phyloP scores from a whole-genome alignment of 2,329 filamentous ascomycete genomes.

The Drechslerella dactyloides region DNA sequence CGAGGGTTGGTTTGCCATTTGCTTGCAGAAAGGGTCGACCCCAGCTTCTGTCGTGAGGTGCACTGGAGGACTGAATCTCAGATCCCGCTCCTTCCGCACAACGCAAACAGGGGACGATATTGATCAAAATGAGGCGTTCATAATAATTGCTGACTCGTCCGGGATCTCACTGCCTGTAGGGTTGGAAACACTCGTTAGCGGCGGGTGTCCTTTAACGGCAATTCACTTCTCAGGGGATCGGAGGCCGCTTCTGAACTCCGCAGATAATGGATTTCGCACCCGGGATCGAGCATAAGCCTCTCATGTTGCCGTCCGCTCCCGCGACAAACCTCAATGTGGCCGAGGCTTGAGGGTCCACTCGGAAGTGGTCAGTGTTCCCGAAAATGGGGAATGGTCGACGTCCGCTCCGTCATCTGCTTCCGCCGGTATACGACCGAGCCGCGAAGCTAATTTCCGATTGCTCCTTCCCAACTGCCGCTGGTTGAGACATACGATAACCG shows the following conservation, averaged over 20 bases:
- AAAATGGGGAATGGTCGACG: too few species aligned
- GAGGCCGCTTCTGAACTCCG: neutral
- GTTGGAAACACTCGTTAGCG: conserved; percentile 23
- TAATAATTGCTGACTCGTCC: conserved; percentile 24
- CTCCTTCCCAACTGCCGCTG: neutral
- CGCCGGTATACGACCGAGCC: neutral
- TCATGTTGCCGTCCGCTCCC: neutral
- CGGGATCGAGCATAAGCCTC: neutral
- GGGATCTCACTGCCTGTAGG: conserved; percentile 23
- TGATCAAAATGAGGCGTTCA: conserved; percentile 21
- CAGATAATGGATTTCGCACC: too few species aligned
- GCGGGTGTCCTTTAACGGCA: conserved; percentile 8
- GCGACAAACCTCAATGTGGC: neutral
- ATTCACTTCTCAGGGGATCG: neutral
- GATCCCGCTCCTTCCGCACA: conserved; percentile 19
- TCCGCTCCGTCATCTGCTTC: neutral
- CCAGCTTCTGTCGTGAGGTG: too few species aligned
- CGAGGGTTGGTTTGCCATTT: too few species aligned
- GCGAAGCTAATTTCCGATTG: neutral
- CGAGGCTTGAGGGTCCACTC: neutral
- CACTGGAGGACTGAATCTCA: neutral
- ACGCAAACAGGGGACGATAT: conserved; percentile 42
- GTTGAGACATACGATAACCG: neutral
- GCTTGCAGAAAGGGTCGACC: too few species aligned
- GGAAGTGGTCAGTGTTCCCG: neutral